These are phyloP conservation scores for Centella asiatica DNA, from an alignment of 129 eudicot species.

Conservation along the genomic window DNA sequence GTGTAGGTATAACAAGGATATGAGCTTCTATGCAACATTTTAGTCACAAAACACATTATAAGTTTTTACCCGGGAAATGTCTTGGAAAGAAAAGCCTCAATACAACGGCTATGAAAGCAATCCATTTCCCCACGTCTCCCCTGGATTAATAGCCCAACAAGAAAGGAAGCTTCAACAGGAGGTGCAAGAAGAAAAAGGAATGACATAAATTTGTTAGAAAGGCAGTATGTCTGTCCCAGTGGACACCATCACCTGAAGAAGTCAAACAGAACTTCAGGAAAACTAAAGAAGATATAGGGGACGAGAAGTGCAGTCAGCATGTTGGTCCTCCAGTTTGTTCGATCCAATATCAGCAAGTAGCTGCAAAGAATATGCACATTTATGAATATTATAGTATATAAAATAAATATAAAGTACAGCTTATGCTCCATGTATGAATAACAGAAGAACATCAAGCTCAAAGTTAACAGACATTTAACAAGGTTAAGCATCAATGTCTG, in stretches of 20 bases:
- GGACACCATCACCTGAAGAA: constrained; percentile 43
- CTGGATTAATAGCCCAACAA: constrained; percentile 18
- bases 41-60: background rate
- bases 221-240: background rate
- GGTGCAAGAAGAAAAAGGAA: background rate
- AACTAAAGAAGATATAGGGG: constrained; percentile 71
- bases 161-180: background rate
- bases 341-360: constrained; percentile 77
- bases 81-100: constrained; percentile 76
- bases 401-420: background rate
- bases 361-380: constrained; percentile 29
- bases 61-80: constrained; percentile 63
- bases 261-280: constrained; percentile 43
- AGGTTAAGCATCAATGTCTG: background rate
- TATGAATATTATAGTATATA: background rate
- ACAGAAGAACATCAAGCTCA: background rate
- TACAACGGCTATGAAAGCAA: constrained; percentile 70
- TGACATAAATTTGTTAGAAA: background rate
- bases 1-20: background rate
- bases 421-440: no score
- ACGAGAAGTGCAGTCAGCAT: constrained; percentile 73
- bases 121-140: constrained; percentile 82
- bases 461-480: background rate
- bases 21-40: background rate
- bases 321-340: constrained; percentile 82